Percentiles rank a stretch among this genome's conserved stretches.
phyloP scores from a whole-genome alignment of 1,284 basidiomycete species.

The Boletus coffeatus region DNA sequence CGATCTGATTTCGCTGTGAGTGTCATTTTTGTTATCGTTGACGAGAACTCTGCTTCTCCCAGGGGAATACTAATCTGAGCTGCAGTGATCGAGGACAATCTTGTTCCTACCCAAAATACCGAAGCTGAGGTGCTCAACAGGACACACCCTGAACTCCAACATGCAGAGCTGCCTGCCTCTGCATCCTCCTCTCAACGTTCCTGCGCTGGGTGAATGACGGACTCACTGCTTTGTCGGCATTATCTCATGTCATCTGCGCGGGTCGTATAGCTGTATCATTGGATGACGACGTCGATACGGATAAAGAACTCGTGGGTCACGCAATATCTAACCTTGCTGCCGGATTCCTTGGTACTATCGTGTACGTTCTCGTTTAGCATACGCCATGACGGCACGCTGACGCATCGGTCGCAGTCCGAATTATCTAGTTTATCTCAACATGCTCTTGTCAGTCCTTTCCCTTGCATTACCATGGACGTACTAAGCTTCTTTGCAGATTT shows the following conservation, averaged over 20 bases:
- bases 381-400: constrained; percentile 5
- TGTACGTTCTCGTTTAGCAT: constrained; percentile 41
- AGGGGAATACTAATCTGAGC: too few relatives aligned
- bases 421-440: constrained; percentile 88
- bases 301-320: constrained; percentile 90
- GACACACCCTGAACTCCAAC: too few relatives aligned
- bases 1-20: too few relatives aligned
- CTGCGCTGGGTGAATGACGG: constrained; percentile 65
- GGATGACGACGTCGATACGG: constrained; percentile 87
- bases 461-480: background rate
- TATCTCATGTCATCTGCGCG: background rate
- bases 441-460: constrained; percentile 57
- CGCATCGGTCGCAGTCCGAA: constrained; percentile 49
- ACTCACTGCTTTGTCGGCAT: background rate
- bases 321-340: constrained; percentile 88
- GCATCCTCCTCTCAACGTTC: constrained; percentile 92
- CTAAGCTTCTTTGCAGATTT: constrained; percentile 45
- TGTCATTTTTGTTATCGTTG: too few relatives aligned
- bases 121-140: too few relatives aligned
- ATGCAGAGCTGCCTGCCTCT: too few relatives aligned
- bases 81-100: too few relatives aligned
- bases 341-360: constrained; percentile 66
- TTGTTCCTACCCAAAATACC: too few relatives aligned
- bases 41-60: too few relatives aligned
- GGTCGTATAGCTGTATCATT: constrained; percentile 71